Base-by-base conservation (phyloP, 192 early-diverging fungal genomes). In the Hyaloraphidium curvatum region DNA sequence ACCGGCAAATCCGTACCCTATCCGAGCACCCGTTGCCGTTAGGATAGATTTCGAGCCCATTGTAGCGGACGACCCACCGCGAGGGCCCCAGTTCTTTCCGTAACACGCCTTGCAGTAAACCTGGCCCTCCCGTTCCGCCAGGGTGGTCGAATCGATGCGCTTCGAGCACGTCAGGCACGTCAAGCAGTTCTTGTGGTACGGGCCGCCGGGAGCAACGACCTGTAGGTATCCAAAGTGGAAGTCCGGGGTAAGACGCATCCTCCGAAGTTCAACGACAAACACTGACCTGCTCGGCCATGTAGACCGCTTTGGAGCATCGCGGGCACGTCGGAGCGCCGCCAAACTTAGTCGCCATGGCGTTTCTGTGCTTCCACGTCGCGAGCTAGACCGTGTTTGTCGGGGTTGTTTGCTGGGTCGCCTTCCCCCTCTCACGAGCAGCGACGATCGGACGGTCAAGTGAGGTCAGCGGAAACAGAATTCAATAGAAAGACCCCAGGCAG, bases 211-310 rank as follows among this genome's bases (percentile, higher is more conserved):
- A 13, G 11, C 35, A 11, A 37, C 17, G 35, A 37, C 35, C 35
- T 37, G 11, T 37, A 37, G 35, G 11, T 17, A 37, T 13, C 35
- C 35, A 37, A 37, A 13, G 35, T 11, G 35, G 35, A 17, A 37
- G 17, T 13, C 35, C 11, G 35, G 35, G 11, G 35, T 13, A 37
- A 37, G 11, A 37, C 35, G 11, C 17, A 11, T 17, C 11, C 35
- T 11, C 17, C 11, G 35, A 37, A 37, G 17, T 37, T 37, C 11
- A 17, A 14, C 43, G 14, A 14, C 43, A 5, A 7, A 19, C 11
- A 5, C 11, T 48, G 43, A 48, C 43, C 43, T 48, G 43, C 43
- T 48, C 43, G 4, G 43, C 43, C 43, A 48, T 48, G 43, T 48
- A 48, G 7, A 48, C 43, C 23, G 14, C 25, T 25, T 48, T 14